Evolutionary conservation across 2,329 filamentous ascomycete genomes (phyloP), one percentile per base, ranked within the genome.

Genomic region (Periconia digitata): DNA sequence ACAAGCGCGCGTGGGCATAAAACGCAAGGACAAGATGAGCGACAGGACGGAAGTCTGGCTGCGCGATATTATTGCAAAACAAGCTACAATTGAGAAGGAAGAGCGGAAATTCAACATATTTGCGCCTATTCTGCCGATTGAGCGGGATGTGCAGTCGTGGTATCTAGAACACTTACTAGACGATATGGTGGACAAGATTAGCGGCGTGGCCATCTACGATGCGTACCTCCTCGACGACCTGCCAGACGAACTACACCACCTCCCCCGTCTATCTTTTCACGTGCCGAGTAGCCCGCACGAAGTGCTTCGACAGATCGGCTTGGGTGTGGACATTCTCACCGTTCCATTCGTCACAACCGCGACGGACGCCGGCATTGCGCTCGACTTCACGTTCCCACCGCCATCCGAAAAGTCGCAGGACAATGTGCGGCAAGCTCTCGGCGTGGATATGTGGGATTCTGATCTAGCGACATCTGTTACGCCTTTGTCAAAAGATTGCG

Each of bases 41-140:
- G 90, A 94, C 63, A 81, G 92, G 47, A 96, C 90, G 1, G 87
- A 94, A 66, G 80, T 82, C 32, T 97, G 91, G 90, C 76, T 92
- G 16, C 81, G 83, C 20, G 82, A 87, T 53, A 83, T 90, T 43
- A 76, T 91, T 29, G 72, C 74, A 15, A 66, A 72, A 22, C 67
- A 73, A 45, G 71, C 46, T 20, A 46, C 65, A 2, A 42, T 68
- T 2, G 66, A 71, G 17, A 48, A 62, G 27, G 55, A 40, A 1
- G 66, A 68, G 46, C 62, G 53, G 15, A 47, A 47, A 15, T 71
- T 60, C 52, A 51, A 51, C 38, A 76, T 84, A 27, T 84, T 85
- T 57, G 83, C 82, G 2, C 80, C 82, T 0, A 76, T 96, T 0
- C 77, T 96, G 17, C 89, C 92, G 0, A 79, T 96, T 1, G 81